These are phyloP conservation scores for Phaseolus lunatus DNA, from an alignment of 306 rosid species.

Conservation along the genomic window DNA sequence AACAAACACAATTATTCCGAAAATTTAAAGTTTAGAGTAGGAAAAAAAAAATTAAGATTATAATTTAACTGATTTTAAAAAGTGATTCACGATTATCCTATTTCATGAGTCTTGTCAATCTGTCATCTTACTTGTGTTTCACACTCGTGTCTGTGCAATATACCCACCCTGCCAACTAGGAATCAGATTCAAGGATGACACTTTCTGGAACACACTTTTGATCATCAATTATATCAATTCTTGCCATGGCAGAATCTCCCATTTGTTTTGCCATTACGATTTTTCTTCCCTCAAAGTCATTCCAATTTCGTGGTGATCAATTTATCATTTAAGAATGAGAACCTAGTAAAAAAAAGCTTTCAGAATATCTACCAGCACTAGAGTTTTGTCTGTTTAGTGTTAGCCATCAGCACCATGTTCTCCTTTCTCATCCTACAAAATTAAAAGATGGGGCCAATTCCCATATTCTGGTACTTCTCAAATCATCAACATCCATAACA, in stretches of 20 bases:
- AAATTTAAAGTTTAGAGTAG: no score
- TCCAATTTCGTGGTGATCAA: not conserved
- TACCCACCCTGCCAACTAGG: slow-evolving; percentile 33
- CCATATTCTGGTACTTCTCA: not conserved
- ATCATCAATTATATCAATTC: slow-evolving; percentile 10
- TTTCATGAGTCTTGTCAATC: slow-evolving; percentile 10
- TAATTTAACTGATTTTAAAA: no score
- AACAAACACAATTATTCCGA: no score
- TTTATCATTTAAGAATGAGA: slow-evolving; percentile 20
- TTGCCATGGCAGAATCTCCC: slow-evolving; percentile 7
- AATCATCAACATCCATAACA: not conserved
- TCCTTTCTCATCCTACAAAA: not conserved
- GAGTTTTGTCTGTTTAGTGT: slow-evolving; percentile 27
- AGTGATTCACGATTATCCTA: not conserved
- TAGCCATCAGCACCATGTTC: no score
- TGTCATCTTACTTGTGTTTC: slow-evolving; percentile 42
- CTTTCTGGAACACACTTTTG: slow-evolving; percentile 15
- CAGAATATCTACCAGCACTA: not conserved
- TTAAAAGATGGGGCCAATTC: slow-evolving; percentile 16
- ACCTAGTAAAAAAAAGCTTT: not conserved
- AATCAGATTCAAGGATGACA: slow-evolving; percentile 23
- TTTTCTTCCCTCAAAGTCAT: not conserved
- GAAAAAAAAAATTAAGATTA: no score
- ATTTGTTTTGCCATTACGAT: not conserved
- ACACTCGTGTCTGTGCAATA: slow-evolving; percentile 22